Conservation (phyloP, 2,329 filamentous ascomycete genomes). For the Aspergillus novoparasiticus region DNA sequence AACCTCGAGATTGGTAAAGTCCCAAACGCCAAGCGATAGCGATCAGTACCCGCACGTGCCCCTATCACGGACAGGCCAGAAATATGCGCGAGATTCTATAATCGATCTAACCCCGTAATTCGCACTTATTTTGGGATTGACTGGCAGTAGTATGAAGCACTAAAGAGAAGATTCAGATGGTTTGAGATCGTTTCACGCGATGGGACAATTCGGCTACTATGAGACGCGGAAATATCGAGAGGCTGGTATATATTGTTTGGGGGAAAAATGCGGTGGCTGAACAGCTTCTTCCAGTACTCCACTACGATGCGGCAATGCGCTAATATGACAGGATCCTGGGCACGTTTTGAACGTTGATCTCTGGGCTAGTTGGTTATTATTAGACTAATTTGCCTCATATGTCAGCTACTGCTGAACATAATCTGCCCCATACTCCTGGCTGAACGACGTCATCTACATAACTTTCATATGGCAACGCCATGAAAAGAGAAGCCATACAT, state of each 20-base stretch:
- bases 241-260: constrained; percentile 20
- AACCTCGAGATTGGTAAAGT: not conserved
- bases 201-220: not conserved
- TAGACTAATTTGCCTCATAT: constrained; percentile 13
- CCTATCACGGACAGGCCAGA: constrained; percentile 5
- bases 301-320: constrained; percentile 16
- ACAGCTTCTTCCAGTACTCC: constrained; percentile 26
- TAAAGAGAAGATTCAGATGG: constrained; percentile 1
- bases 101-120: not conserved
- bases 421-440: not conserved
- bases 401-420: not conserved
- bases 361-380: constrained; percentile 10
- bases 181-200: not conserved
- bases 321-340: constrained; percentile 1
- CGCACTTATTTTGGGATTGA: not conserved
- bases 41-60: constrained; percentile 22
- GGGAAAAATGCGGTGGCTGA: constrained; percentile 39
- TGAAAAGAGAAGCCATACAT: not conserved
- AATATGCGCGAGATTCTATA: constrained; percentile 7
- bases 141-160: not conserved
- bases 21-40: constrained; percentile 22
- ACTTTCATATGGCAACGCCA: not conserved
- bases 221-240: constrained; percentile 19
- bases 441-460: not conserved
- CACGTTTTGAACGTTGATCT: not conserved